A percentile compares a stretch with the other conserved stretches of the same genome.
These are phyloP conservation scores for Yamadazyma mexicana DNA, from an alignment of 1,139 yeast genomes.

Conservation along the genomic window DNA sequence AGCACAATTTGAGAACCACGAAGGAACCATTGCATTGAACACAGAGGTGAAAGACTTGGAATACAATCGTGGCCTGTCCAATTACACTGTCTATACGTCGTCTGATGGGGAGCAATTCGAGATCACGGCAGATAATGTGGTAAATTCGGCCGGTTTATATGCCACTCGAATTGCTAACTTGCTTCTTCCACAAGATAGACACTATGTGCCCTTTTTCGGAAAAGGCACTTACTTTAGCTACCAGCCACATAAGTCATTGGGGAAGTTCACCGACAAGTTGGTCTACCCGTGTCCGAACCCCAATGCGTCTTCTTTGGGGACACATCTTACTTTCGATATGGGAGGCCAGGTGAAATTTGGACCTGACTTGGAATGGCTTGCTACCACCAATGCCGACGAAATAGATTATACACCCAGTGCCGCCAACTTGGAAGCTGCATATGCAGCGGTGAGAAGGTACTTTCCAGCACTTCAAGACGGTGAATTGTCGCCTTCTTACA, in stretches of 20 bases:
- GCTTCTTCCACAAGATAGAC: conserved; percentile 64
- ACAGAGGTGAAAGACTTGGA: conserved; percentile 54
- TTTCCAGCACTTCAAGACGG: conserved; percentile 55
- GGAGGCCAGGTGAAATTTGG: conserved; percentile 84
- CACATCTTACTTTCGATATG: conserved; percentile 80
- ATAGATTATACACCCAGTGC: conserved; percentile 50
- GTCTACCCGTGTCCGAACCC: conserved; percentile 81
- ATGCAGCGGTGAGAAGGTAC: conserved; percentile 58
- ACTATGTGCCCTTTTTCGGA: conserved; percentile 63
- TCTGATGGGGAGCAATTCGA: conserved; percentile 40
- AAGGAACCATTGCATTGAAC: conserved; percentile 65
- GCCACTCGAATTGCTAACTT: conserved; percentile 71
- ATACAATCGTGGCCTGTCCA: conserved; percentile 19
- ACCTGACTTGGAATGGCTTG: conserved; percentile 86
- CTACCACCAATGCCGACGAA: conserved; percentile 31
- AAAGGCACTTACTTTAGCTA: conserved; percentile 81
- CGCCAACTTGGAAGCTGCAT: conserved; percentile 53
- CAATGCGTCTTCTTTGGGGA: conserved; percentile 75
- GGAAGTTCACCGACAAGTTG: conserved; percentile 37
- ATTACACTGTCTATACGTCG: conserved; percentile 31
- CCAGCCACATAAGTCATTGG: conserved; percentile 41
- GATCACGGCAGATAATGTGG: conserved; percentile 55
- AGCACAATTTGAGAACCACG: conserved; percentile 51
- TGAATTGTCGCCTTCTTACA: conserved; percentile 64
- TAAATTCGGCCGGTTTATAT: conserved; percentile 78